Evolutionary conservation across 1,284 basidiomycete genomes (phyloP).

Genomic region (Leccinum holopus): DNA sequence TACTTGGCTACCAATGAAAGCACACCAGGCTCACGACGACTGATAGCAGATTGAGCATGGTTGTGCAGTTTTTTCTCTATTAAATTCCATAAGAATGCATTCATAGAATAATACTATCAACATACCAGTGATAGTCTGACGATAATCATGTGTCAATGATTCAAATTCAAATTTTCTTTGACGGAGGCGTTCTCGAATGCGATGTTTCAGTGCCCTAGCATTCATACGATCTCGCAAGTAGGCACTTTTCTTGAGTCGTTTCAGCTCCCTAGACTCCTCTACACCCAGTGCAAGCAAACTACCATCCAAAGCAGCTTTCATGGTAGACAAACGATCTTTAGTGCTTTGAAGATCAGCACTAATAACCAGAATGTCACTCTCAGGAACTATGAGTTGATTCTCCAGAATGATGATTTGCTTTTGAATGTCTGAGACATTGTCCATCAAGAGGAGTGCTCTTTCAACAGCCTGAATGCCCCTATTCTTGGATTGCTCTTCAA

Average conservation of each 20-base stretch:
- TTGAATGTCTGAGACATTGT: not conserved
- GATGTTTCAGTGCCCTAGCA: not conserved
- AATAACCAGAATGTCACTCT: not conserved
- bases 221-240: not conserved
- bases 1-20: not conserved
- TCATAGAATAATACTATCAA: not conserved
- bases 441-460: not conserved
- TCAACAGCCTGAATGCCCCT: not conserved
- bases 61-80: not conserved
- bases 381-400: too few species aligned
- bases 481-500: not conserved
- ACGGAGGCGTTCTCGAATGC: not conserved
- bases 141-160: not conserved
- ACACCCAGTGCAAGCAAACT: not conserved
- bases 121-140: not conserved
- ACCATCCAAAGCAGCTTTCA: not conserved
- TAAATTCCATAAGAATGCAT: too few species aligned
- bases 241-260: not conserved
- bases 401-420: not conserved
- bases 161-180: slow-evolving; percentile 2
- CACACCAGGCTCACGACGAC: not conserved
- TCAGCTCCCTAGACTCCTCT: not conserved
- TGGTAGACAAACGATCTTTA: not conserved
- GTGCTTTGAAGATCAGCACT: not conserved
- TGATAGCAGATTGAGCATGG: not conserved